Evolutionary conservation across 2,329 filamentous ascomycete genomes (phyloP).

Genomic region (Fusarium sp.): DNA sequence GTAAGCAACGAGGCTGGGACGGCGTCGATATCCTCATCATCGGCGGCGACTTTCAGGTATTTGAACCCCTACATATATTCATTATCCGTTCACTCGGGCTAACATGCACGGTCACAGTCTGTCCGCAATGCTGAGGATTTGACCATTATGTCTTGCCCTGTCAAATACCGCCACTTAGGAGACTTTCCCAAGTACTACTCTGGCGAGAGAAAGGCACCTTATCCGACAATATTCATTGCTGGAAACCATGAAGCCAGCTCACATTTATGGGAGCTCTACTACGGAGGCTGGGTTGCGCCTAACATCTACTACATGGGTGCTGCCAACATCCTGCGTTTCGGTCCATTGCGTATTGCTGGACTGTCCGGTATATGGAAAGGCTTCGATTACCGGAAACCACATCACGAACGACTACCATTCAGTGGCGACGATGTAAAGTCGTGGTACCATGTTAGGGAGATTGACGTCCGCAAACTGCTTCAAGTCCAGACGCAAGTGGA

Average conservation of each 20-base stretch:
- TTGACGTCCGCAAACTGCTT: constrained; percentile 90
- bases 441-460: constrained; percentile 89
- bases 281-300: constrained; percentile 95
- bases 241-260: constrained; percentile 96
- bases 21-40: constrained; percentile 92
- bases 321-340: constrained; percentile 86
- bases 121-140: constrained; percentile 90
- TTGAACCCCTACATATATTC: background rate
- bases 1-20: constrained; percentile 78
- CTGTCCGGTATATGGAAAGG: constrained; percentile 96
- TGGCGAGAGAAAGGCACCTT: constrained; percentile 80
- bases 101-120: constrained; percentile 62
- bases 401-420: constrained; percentile 89
- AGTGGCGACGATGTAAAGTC: constrained; percentile 78
- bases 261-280: constrained; percentile 91
- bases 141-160: constrained; percentile 87
- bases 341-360: constrained; percentile 86
- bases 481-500: constrained; percentile 89
- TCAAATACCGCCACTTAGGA: constrained; percentile 86
- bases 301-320: constrained; percentile 98
- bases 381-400: constrained; percentile 84
- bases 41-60: constrained; percentile 91
- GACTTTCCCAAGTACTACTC: constrained; percentile 97
- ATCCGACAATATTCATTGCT: constrained; percentile 89
- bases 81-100: background rate